A percentile compares a stretch with the other conserved stretches of the same genome.
Evolutionary conservation across 345 rosid genomes (phyloP).

Genomic region (Salix dunnii): DNA sequence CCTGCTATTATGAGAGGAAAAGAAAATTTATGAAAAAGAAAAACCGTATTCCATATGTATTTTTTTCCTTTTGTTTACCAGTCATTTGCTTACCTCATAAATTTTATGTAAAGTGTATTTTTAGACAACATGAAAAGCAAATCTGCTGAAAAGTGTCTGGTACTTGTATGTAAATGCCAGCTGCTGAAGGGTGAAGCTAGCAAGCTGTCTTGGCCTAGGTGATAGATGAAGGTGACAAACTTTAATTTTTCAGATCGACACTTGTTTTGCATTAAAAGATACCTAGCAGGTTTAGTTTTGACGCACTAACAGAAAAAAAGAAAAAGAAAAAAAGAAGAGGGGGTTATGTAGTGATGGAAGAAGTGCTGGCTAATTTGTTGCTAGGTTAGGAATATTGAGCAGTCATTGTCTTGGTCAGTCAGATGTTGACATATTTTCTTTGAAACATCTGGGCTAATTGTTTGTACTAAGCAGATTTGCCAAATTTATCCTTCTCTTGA

Average conservation of each 20-base stretch:
- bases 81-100: not conserved
- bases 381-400: not conserved
- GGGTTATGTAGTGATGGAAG: not conserved
- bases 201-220: not conserved
- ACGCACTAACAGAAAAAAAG: not conserved
- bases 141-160: not conserved
- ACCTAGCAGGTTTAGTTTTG: not conserved
- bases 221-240: not conserved
- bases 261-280: not conserved
- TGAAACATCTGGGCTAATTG: no score
- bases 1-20: no score
- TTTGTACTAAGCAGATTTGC: no score
- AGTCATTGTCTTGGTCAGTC: not conserved
- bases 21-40: not conserved
- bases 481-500: no score
- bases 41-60: no score
- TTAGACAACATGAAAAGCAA: not conserved
- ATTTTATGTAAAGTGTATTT: not conserved
- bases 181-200: not conserved
- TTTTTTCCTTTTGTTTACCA: no score
- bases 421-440: not conserved
- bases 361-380: not conserved
- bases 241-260: no score
- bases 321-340: no score
- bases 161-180: not conserved